These are phyloP conservation scores for Thalassiosira exigua DNA, from an alignment of 352 stramenopile genomes.

Conservation along the genomic window DNA sequence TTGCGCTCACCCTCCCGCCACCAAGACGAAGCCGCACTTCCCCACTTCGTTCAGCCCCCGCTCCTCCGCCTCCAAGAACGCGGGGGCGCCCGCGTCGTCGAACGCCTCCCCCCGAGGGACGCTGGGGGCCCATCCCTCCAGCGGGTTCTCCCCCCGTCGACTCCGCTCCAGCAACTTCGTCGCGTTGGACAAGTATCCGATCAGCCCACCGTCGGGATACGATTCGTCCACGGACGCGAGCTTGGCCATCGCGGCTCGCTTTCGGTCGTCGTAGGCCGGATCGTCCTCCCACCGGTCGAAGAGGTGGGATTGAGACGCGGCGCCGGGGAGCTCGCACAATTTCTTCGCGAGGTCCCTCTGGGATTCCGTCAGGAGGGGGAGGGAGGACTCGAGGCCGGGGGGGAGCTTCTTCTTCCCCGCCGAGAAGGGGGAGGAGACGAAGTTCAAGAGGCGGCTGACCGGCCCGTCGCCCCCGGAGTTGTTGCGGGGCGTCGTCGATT, in stretches of 20 bases:
- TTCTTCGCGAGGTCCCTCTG: slow-evolving; percentile 42
- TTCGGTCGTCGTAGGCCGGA: slow-evolving; percentile 32
- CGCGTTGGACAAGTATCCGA: slow-evolving; percentile 76
- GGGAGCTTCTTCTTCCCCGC: no score
- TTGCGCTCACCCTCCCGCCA: slow-evolving; percentile 96
- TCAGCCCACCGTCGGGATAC: slow-evolving; percentile 64
- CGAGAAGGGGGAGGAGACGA: no score
- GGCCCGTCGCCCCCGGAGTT: no score
- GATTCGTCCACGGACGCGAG: slow-evolving; percentile 69
- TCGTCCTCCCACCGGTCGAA: slow-evolving; percentile 34
- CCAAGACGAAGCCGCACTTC: slow-evolving; percentile 93
- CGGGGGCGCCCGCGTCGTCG: slow-evolving; percentile 73
- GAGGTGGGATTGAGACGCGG: slow-evolving; percentile 41
- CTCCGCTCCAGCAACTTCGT: slow-evolving; percentile 67
- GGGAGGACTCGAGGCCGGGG: slow-evolving; percentile 14
- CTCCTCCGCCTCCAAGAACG: slow-evolving; percentile 85
- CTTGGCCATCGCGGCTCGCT: slow-evolving; percentile 50
- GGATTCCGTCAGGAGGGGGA: slow-evolving; percentile 33
- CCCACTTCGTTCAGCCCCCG: slow-evolving; percentile 82
- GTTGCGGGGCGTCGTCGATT: no score
- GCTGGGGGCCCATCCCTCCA: slow-evolving; percentile 79
- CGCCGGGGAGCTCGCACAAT: slow-evolving; percentile 32
- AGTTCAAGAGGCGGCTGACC: no score
- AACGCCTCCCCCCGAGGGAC: slow-evolving; percentile 77
- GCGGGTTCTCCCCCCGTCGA: slow-evolving; percentile 85